Conservation (phyloP, 75 land plant genomes). For the Cryptomeria japonica region DNA sequence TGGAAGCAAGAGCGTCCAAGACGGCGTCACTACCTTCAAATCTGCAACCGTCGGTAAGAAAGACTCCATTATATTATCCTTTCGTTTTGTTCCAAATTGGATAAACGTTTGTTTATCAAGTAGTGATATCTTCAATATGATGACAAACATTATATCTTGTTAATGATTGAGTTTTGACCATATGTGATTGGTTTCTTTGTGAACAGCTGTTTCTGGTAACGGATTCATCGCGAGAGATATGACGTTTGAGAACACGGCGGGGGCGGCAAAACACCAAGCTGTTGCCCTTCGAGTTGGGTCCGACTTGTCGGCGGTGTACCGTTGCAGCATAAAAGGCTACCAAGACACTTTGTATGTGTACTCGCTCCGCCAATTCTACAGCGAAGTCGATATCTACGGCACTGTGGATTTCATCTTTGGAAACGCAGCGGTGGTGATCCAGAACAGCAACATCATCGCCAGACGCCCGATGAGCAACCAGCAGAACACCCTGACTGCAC, state of each 20-base stretch:
- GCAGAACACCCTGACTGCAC: conserved; percentile 25
- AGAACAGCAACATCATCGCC: conserved; percentile 14
- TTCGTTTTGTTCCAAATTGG: no score
- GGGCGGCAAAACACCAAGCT: conserved; percentile 35
- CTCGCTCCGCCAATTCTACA: conserved; percentile 16
- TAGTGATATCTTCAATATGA: no score
- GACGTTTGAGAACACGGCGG: conserved; percentile 31
- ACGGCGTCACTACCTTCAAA: conserved; percentile 23
- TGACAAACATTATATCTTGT: no score
- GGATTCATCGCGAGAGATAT: conserved; percentile 22
- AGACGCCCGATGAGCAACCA: conserved; percentile 9
- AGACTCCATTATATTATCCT: neutral
- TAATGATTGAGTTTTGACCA: neutral
- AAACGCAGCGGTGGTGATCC: conserved; percentile 15
- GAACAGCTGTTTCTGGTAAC: conserved; percentile 5
- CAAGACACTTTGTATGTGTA: conserved; percentile 24
- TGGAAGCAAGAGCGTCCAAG: conserved; percentile 19
- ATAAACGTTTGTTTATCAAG: no score
- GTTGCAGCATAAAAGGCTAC: conserved; percentile 30
- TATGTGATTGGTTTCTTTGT: neutral
- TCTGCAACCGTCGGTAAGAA: conserved; percentile 26
- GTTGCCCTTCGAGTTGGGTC: conserved; percentile 36
- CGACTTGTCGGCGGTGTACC: conserved; percentile 29
- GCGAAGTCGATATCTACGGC: conserved; percentile 10
- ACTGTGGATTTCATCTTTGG: conserved; percentile 22